Base-by-base conservation (phyloP, 2,329 filamentous ascomycete genomes). In the Cladosporium sp. region DNA sequence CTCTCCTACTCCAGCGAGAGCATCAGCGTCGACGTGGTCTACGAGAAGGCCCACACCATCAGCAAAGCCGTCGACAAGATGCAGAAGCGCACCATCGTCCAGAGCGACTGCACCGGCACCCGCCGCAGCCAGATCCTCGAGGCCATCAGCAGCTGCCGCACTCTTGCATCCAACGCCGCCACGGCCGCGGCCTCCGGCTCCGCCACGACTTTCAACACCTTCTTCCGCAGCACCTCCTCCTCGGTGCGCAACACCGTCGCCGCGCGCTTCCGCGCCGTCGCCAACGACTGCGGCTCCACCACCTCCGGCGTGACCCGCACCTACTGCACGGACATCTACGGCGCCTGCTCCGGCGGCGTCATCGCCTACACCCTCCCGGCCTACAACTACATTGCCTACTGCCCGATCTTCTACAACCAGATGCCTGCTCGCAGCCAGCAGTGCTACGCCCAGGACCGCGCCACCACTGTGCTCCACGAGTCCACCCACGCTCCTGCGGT, bases 361-460 rank as follows among this genome's bases (percentile, higher is more conserved):
- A 68, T 86, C 19, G 84, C 83, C 1, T 86, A 84, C 64, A 84
- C 82, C 0, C 67, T 82, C 5, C 53, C 53, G 0, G 34, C 55
- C 12, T 60, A 59, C 32, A 78, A 76, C 64, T 32, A 51, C 29
- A 79, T 85, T 66, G 79, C 78, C 47, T 84, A 84, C 70, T 86
- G 83, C 68, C 70, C 73, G 9, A 65, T 80, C 17, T 83, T 77
- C 68, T 87, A 83, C 70, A 76, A 63, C 43, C 69, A 64, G 11
- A 72, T 86, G 7, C 72, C 80, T 0, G 71, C 73, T 2, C 55
- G 80, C 30, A 69, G 76, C 9, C 58, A 58, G 7, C 68, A 64
- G 1, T 88, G 84, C 71, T 81, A 86, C 63, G 75, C 61, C 2
- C 83, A 86, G 68, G 84, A 86, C 61, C 80, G 83, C 34, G 80